These are phyloP conservation scores for Psilocybe mexicana DNA, from an alignment of 1,284 basidiomycete species.

Conservation along the genomic window DNA sequence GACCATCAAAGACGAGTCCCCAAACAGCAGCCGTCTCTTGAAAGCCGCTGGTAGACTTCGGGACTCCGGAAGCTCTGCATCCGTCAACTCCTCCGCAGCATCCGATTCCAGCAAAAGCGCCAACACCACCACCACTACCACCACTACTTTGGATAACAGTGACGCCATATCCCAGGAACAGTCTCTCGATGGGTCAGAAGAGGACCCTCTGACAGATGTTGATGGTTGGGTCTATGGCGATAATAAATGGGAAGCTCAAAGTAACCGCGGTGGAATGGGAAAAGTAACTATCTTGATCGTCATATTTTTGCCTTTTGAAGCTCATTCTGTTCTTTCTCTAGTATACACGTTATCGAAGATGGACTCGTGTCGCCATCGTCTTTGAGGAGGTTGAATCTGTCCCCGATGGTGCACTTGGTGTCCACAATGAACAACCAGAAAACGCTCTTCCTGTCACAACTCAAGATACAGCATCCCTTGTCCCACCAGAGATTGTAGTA, in stretches of 20 bases:
- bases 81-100: conserved; percentile 5
- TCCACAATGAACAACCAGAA: conserved; percentile 17
- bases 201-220: conserved; percentile 65
- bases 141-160: conserved; percentile 6
- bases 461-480: background rate
- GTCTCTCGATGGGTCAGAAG: conserved; percentile 29
- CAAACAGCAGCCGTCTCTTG: conserved; percentile 40
- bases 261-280: conserved; percentile 80
- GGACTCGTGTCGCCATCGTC: conserved; percentile 82
- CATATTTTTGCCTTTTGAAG: conserved; percentile 1
- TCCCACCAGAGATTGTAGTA: conserved; percentile 13
- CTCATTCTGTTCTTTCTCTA: conserved; percentile 27
- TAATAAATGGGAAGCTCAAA: conserved; percentile 91
- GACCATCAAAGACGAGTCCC: conserved; percentile 47
- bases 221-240: conserved; percentile 96
- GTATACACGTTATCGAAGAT: conserved; percentile 83
- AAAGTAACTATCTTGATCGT: conserved; percentile 44
- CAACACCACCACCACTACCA: conserved; percentile 2
- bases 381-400: conserved; percentile 69
- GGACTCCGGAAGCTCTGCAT: conserved; percentile 32
- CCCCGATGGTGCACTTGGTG: conserved; percentile 37
- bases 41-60: conserved; percentile 51
- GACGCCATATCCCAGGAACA: conserved; percentile 25
- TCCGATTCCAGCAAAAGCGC: conserved; percentile 12
- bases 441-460: background rate